A percentile compares a stretch with the other conserved stretches of the same genome.
phyloP scores from a whole-genome alignment of 1,139 yeast species.

The Candida neerlandica region DNA sequence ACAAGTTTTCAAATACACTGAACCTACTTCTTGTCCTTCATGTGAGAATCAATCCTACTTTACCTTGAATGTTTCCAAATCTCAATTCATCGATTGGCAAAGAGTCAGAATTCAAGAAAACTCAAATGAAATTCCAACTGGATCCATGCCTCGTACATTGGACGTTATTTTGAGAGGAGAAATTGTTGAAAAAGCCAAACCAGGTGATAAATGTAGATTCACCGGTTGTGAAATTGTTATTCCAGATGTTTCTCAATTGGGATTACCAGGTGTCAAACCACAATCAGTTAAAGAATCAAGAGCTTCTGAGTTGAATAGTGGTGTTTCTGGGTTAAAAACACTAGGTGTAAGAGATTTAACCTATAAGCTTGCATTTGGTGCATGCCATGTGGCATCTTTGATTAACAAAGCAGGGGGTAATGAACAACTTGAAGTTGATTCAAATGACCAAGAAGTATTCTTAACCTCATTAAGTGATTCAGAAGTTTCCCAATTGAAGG shows the following conservation, averaged over 20 bases:
- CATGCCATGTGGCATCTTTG: slow-evolving; percentile 78
- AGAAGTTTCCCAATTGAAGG: slow-evolving; percentile 82
- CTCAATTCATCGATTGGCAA: slow-evolving; percentile 96
- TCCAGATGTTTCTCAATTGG: slow-evolving; percentile 93
- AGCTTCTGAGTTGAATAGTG: slow-evolving; percentile 74
- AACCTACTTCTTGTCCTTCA: slow-evolving; percentile 89
- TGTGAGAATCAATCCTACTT: slow-evolving; percentile 88
- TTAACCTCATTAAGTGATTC: slow-evolving; percentile 78
- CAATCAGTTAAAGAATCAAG: slow-evolving; percentile 72
- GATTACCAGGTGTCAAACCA: slow-evolving; percentile 96
- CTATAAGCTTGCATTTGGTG: slow-evolving; percentile 86
- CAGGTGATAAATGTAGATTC: slow-evolving; percentile 94
- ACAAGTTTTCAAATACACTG: slow-evolving; percentile 91
- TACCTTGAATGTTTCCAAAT: slow-evolving; percentile 81
- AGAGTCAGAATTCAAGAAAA: slow-evolving; percentile 95
- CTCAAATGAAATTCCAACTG: slow-evolving; percentile 94
- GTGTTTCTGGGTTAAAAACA: slow-evolving; percentile 82
- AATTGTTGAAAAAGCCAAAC: slow-evolving; percentile 93
- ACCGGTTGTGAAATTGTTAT: slow-evolving; percentile 96
- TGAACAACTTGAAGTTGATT: slow-evolving; percentile 40
- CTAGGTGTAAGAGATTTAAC: slow-evolving; percentile 95
- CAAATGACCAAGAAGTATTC: slow-evolving; percentile 74
- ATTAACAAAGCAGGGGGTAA: slow-evolving; percentile 52
- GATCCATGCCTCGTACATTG: slow-evolving; percentile 97
- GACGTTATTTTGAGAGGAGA: slow-evolving; percentile 95